A percentile compares a stretch with the other conserved stretches of the same genome.
These are phyloP conservation scores for Nicotiana tomentosiformis DNA, from an alignment of 257 asterid species.

Conservation along the genomic window DNA sequence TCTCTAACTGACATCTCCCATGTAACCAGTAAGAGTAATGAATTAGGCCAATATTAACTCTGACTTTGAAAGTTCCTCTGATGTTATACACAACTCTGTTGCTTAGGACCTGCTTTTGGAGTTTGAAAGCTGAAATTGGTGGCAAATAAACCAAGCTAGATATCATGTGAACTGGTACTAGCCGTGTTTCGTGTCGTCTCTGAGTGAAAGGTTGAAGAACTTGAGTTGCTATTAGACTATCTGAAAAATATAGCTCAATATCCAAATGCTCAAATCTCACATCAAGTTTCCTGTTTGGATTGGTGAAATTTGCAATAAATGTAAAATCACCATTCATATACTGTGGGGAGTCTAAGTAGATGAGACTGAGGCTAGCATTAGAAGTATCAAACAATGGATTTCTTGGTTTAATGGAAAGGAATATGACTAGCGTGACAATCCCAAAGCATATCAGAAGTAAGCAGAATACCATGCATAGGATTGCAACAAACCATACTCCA, in stretches of 20 bases:
- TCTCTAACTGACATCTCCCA: conserved; percentile 62
- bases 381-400: conserved; percentile 66
- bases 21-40: conserved; percentile 73
- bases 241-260: conserved; percentile 58
- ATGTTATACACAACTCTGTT: conserved; percentile 52
- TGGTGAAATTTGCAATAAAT: conserved; percentile 68
- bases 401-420: conserved; percentile 49
- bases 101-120: conserved; percentile 56
- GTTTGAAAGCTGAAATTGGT: conserved; percentile 48
- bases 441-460: conserved; percentile 67
- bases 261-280: conserved; percentile 54
- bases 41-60: conserved; percentile 41
- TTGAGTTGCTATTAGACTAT: conserved; percentile 42
- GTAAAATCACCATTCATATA: conserved; percentile 49
- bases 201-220: conserved; percentile 50
- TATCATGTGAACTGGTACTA: conserved; percentile 50
- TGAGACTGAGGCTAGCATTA: conserved; percentile 42
- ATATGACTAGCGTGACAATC: conserved; percentile 51
- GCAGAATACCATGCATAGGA: conserved; percentile 60
- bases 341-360: conserved; percentile 46
- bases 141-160: conserved; percentile 60
- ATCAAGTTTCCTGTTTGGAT: conserved; percentile 67
- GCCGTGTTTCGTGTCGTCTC: conserved; percentile 32
- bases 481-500: conserved; percentile 59
- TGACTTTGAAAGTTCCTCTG: conserved; percentile 62